Conservation (phyloP, 2,329 filamentous ascomycete species). For the Penicillium thymicola region DNA sequence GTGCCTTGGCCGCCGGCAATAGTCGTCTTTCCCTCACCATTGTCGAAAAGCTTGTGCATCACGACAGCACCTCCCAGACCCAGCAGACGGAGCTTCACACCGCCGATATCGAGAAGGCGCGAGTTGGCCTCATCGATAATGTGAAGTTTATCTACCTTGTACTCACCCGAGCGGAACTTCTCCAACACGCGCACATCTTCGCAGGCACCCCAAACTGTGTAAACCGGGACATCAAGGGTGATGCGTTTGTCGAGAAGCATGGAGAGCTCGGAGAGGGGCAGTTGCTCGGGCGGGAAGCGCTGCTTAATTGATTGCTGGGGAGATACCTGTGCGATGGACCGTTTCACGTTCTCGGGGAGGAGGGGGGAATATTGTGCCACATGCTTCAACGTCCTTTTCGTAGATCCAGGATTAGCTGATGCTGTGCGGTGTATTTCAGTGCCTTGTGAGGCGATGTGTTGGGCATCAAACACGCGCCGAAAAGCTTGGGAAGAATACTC, state of each 20-base stretch:
- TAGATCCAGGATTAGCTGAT: constrained; percentile 19
- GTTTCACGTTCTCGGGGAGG: constrained; percentile 72
- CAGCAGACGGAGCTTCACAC: constrained; percentile 90
- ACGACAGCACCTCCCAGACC: constrained; percentile 94
- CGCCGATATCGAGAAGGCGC: constrained; percentile 88
- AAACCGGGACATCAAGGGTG: constrained; percentile 92
- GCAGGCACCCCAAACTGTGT: constrained; percentile 98
- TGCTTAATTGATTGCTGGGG: constrained; percentile 71
- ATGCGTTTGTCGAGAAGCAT: constrained; percentile 83
- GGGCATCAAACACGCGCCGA: constrained; percentile 9
- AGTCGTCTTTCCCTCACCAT: constrained; percentile 94
- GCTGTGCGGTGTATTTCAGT: constrained; percentile 2
- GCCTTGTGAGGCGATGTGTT: constrained; percentile 5
- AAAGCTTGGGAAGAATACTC: constrained; percentile 38
- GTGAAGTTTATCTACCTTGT: constrained; percentile 95
- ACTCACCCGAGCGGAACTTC: constrained; percentile 95
- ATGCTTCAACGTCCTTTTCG: constrained; percentile 82
- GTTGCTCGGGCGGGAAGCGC: constrained; percentile 74
- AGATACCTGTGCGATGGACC: constrained; percentile 63
- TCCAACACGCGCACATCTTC: constrained; percentile 97
- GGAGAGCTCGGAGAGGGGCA: constrained; percentile 88
- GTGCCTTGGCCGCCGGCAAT: constrained; percentile 98
- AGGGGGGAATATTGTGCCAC: constrained; percentile 97
- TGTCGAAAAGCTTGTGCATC: constrained; percentile 99
- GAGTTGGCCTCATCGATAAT: constrained; percentile 98